A percentile compares a stretch with the other conserved stretches of the same genome.
Conservation (phyloP, 768 basidiomycete species). For the Rossbeevera mucosa region DNA sequence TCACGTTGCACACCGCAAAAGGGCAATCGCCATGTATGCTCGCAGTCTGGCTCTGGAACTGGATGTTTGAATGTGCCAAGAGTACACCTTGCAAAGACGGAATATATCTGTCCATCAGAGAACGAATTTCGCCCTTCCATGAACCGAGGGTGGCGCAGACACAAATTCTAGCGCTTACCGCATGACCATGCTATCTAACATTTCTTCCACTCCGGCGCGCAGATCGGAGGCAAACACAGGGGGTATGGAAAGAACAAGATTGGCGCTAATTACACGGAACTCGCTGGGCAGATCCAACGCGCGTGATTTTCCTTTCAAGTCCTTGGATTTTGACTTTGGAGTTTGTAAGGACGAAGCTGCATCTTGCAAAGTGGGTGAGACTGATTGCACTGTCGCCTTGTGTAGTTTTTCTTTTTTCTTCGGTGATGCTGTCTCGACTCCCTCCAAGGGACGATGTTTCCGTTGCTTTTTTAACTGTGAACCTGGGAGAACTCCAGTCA, state of each 20-base stretch:
- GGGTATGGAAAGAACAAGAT: conserved; percentile 68
- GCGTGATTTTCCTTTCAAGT: conserved; percentile 37
- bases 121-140: background rate
- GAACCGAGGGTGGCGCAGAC: conserved; percentile 1
- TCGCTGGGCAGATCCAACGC: conserved; percentile 36
- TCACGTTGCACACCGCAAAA: conserved; percentile 67
- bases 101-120: conserved; percentile 60
- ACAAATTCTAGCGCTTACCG: conserved; percentile 49
- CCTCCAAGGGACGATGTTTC: conserved; percentile 36
- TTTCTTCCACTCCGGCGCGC: conserved; percentile 74
- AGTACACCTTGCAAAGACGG: conserved; percentile 84
- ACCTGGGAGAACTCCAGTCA: conserved; percentile 7
- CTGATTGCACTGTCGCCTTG: conserved; percentile 3
- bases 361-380: conserved; percentile 5
- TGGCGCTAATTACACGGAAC: conserved; percentile 61
- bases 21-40: conserved; percentile 80
- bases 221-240: conserved; percentile 76
- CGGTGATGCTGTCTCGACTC: conserved; percentile 25
- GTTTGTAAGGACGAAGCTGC: conserved; percentile 9
- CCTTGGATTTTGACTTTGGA: conserved; percentile 24
- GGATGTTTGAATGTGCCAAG: conserved; percentile 76
- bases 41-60: conserved; percentile 60
- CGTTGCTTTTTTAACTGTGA: conserved; percentile 47
- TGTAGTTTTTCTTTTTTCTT: conserved; percentile 34
- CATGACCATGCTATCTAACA: conserved; percentile 95